Base-by-base conservation (phyloP, 345 rosid species). In the Camelina laxa region DNA sequence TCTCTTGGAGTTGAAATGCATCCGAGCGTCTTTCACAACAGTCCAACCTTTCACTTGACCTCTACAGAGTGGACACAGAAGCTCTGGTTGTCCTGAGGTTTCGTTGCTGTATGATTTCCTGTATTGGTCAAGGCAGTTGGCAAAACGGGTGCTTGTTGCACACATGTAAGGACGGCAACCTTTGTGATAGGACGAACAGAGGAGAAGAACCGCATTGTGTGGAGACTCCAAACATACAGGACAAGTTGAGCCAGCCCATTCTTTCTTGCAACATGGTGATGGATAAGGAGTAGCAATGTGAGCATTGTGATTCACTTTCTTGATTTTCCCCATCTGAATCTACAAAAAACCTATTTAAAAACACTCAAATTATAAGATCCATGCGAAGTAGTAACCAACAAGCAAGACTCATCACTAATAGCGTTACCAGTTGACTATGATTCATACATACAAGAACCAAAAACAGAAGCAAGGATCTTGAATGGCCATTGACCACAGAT, bases 101-200 rank as follows among this genome's bases (percentile, higher is more conserved):
- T 81, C 87, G 70, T 44, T 59, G 16, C 86, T 83, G 75, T 85
- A 91, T 0, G 97, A 90, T 57, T 89, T 89, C 86, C 81, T 84
- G 81, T 87, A 94, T 42, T 91, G 98, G 8, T 89, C 95, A 54
- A 94, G 92, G 72, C 95, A 91, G 70, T 94, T 89, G 48, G 97
- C 89, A 60, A 82, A 89, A 41, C 91, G 92, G 47, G 78, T 83
- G 77, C 96, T 82, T 2, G 98, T 94, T 19, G 94, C 92, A 74
- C 98, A 94, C 93, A 94, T 94, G 75, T 94, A 94, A 27, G 91
- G 93, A 45, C 92, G 96, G 17, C 98, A 94, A 13, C 98, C 97
- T 71, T 91, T 88, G 77, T 86, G 81, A 53, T 89, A 85, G 0
- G 98, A 91, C 44, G 95, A 90, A 73, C 96, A 88, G 11, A 90